Percentiles rank a stretch among this genome's conserved stretches.
Conservation (phyloP, 345 rosid genomes). For the Hirschfeldia incana region DNA sequence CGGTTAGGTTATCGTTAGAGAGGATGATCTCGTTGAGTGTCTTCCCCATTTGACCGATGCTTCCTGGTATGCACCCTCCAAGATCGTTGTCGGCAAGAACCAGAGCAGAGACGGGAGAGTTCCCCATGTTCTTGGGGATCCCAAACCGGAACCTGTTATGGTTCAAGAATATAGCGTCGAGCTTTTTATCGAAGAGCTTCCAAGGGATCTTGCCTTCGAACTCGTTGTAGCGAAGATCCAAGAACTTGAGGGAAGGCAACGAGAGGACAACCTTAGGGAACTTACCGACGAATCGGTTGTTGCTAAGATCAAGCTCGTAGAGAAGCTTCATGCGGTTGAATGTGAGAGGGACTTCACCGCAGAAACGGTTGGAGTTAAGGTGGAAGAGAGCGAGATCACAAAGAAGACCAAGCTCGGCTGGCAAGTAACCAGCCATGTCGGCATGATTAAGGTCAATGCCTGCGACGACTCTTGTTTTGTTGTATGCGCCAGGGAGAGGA, state of each 20-base stretch:
- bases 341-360: constrained; percentile 58
- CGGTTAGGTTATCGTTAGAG: constrained; percentile 67
- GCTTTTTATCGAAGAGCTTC: constrained; percentile 55
- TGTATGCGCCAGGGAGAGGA: constrained; percentile 34
- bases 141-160: constrained; percentile 64
- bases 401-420: constrained; percentile 60
- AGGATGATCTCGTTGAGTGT: constrained; percentile 73
- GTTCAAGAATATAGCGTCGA: constrained; percentile 67
- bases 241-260: constrained; percentile 56
- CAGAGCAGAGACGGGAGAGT: constrained; percentile 70
- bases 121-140: constrained; percentile 65
- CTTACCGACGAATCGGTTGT: constrained; percentile 71
- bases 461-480: constrained; percentile 51
- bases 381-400: constrained; percentile 72
- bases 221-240: constrained; percentile 79
- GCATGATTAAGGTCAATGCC: constrained; percentile 76
- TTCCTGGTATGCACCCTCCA: constrained; percentile 73
- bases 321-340: constrained; percentile 62
- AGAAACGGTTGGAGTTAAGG: constrained; percentile 71
- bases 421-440: constrained; percentile 72
- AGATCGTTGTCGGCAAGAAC: constrained; percentile 75
- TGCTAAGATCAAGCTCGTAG: constrained; percentile 69
- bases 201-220: constrained; percentile 71
- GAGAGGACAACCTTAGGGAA: constrained; percentile 63
- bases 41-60: constrained; percentile 67